Base-by-base conservation (phyloP, 805 yeast genomes). In the Yarrowia porcina region DNA sequence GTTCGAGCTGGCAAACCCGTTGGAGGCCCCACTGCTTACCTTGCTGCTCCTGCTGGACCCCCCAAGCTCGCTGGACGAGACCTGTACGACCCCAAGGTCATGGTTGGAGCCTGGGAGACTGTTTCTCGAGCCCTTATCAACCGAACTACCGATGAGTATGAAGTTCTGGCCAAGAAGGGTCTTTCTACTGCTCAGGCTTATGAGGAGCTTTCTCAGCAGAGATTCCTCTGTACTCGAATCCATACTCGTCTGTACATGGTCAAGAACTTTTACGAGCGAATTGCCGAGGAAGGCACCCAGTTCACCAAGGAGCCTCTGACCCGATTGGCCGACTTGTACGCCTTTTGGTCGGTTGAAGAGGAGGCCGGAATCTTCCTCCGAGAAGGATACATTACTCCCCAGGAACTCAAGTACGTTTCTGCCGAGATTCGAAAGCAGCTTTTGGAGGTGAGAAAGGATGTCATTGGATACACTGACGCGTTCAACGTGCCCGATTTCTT, bases 401-500 rank as follows among this genome's bases (percentile, higher is more conserved):
- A 76, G 4, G 79, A 79, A 49, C 75, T 83, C 49, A 79, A 79
- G 54, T 67, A 70, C 7, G 67, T 80, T 41, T 79, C 80, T 45
- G 72, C 70, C 7, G 74, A 78, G 63, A 77, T 82, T 60, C 79
- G 79, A 39, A 72, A 71, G 54, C 72, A 85, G 65, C 75, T 87
- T 66, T 73, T 77, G 27, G 76, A 76, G 28, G 72, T 87, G 39
- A 79, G 97, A 73, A 82, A 83, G 32, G 84, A 87, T 69, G 88
- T 87, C 60, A 83, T 90, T 73, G 87, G 88, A 0, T 79, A 89
- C 69, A 88, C 96, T 3, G 97, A 91, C 74, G 82, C 96, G 0
- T 91, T 91, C 79, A 84, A 87, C 74, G 80, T 88, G 66, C 84
- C 90, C 44, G 97, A 91, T 75, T 87, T 81, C 71, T 82, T 88